phyloP scores from a whole-genome alignment of 371 early-diverging fungal species.

The Mucor piriformis region DNA sequence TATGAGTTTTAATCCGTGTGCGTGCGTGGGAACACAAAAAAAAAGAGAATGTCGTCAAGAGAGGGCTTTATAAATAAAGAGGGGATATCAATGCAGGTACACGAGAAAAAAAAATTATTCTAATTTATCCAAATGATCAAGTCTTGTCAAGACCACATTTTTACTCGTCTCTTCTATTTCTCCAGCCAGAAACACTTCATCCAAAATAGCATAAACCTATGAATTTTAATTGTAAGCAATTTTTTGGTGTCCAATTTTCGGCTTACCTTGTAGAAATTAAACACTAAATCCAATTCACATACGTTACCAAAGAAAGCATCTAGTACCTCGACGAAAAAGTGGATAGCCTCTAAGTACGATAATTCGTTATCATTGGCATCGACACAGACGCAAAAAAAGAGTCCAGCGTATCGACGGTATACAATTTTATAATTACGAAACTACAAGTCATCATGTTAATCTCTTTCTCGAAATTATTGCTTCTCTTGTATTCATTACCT shows the following conservation, averaged over 20 bases:
- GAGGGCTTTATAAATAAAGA: not conserved
- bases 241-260: not conserved
- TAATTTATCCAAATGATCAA: conserved; percentile 80
- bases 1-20: not conserved
- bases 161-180: conserved; percentile 97
- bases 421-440: conserved; percentile 94
- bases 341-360: conserved; percentile 93
- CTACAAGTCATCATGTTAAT: conserved; percentile 32
- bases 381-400: conserved; percentile 97
- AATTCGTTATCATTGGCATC: conserved; percentile 97
- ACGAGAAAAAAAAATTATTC: conserved; percentile 38
- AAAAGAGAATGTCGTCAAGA: not conserved
- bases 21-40: not conserved
- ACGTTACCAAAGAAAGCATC: conserved; percentile 98
- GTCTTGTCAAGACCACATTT: conserved; percentile 69
- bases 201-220: conserved; percentile 94
- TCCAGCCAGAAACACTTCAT: conserved; percentile 97
- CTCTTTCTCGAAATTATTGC: not conserved
- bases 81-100: not conserved
- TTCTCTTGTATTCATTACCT: conserved; percentile 57
- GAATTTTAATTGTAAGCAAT: not conserved
- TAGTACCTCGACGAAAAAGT: conserved; percentile 97
- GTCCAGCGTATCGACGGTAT: conserved; percentile 95
- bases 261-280: conserved; percentile 92
- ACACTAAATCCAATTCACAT: conserved; percentile 96